Conservation (phyloP, 305 asterid genomes). For the Fraxinus sp. region DNA sequence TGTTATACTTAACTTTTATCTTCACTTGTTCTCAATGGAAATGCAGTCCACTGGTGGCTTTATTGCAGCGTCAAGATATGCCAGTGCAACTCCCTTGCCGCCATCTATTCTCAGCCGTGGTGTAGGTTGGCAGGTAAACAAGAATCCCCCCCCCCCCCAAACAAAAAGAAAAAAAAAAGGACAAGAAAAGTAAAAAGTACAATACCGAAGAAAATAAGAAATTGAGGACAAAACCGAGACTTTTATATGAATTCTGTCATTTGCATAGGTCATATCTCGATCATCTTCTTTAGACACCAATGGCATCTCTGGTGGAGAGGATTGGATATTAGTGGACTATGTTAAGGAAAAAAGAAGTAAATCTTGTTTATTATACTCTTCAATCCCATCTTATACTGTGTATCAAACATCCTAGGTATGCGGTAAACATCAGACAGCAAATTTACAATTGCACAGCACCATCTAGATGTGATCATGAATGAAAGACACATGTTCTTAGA, state of each 20-base stretch:
- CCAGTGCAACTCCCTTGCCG: slow-evolving; percentile 58
- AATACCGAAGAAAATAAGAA: background rate
- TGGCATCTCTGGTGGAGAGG: background rate
- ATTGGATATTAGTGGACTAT: background rate
- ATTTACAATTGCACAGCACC: background rate
- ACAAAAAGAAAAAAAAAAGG: background rate
- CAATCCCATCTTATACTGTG: background rate
- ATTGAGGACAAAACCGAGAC: background rate
- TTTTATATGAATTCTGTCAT: background rate
- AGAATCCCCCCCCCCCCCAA: background rate
- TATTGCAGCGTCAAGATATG: slow-evolving; percentile 50
- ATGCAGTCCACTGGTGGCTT: slow-evolving; percentile 65
- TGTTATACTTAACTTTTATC: background rate
- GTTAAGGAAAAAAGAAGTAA: background rate
- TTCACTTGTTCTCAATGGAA: slow-evolving; percentile 16
- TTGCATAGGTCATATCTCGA: background rate
- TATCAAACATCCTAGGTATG: background rate
- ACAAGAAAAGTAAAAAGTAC: background rate
- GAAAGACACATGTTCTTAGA: background rate
- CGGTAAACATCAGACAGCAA: background rate
- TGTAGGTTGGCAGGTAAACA: slow-evolving; percentile 61
- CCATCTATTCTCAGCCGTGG: slow-evolving; percentile 68
- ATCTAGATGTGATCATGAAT: background rate
- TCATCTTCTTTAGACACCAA: background rate
- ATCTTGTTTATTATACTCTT: background rate